These are phyloP conservation scores for Grosmannia huntii DNA, from an alignment of 2,329 filamentous ascomycete genomes.

Conservation along the genomic window DNA sequence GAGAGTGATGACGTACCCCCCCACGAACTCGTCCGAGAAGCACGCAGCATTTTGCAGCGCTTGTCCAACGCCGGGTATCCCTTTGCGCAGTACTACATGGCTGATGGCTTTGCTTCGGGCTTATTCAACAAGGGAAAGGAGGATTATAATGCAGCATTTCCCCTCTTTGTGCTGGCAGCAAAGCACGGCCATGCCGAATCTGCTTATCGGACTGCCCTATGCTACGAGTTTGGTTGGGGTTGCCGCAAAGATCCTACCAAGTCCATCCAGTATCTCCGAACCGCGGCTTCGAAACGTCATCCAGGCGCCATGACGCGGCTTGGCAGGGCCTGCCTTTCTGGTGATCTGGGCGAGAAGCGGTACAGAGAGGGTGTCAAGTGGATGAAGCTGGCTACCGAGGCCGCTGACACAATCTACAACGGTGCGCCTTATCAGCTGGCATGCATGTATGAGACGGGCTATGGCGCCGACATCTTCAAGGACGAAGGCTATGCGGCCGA, in stretches of 20 bases:
- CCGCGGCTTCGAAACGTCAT: constrained; percentile 84
- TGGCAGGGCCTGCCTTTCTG: constrained; percentile 77
- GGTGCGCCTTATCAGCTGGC: constrained; percentile 84
- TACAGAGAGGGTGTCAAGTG: constrained; percentile 92
- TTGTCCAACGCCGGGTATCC: constrained; percentile 82
- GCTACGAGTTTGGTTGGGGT: constrained; percentile 98
- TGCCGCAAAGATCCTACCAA: constrained; percentile 81
- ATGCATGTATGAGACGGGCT: constrained; percentile 81
- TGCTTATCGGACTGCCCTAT: constrained; percentile 81
- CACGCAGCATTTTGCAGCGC: constrained; percentile 76
- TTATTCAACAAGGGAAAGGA: constrained; percentile 90
- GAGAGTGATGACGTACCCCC: constrained; percentile 38
- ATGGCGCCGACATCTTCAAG: constrained; percentile 84
- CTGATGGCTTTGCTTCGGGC: constrained; percentile 85
- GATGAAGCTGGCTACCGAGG: constrained; percentile 85
- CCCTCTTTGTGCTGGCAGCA: constrained; percentile 81
- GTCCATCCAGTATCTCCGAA: constrained; percentile 84
- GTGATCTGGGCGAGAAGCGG: constrained; percentile 75
- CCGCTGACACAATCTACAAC: constrained; percentile 85
- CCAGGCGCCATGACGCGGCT: constrained; percentile 90
- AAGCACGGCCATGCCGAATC: constrained; percentile 98
- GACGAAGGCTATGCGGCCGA: constrained; percentile 87
- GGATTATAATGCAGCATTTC: constrained; percentile 84
- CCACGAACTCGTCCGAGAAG: constrained; percentile 68
- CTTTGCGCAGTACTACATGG: constrained; percentile 96